Evolutionary conservation across 202 grass and related monocot species (phyloP).

Genomic region (Zoysia matrella): DNA sequence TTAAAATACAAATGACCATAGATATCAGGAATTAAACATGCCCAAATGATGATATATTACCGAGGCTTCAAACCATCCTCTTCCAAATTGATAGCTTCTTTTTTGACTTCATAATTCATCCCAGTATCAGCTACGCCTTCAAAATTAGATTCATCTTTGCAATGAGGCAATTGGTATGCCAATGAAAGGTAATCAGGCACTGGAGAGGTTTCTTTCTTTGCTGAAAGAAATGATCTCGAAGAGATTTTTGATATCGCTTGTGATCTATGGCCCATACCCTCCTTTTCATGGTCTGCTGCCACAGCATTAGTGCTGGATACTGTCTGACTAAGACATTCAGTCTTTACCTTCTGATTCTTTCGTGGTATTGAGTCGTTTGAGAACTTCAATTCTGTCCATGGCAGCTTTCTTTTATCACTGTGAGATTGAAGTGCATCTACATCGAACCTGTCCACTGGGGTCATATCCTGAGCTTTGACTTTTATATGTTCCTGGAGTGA

Average conservation of each 20-base stretch:
- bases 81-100: conserved; percentile 46
- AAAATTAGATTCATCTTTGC: conserved; percentile 29
- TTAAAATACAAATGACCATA: conserved; percentile 33
- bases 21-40: conserved; percentile 23
- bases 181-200: conserved; percentile 3
- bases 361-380: conserved; percentile 45
- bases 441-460: conserved; percentile 41
- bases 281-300: conserved; percentile 29
- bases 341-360: conserved; percentile 61
- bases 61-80: conserved; percentile 37
- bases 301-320: conserved; percentile 32
- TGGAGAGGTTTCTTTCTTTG: conserved; percentile 35
- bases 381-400: conserved; percentile 45
- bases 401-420: conserved; percentile 57
- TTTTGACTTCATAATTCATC: conserved; percentile 29
- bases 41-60: conserved; percentile 47
- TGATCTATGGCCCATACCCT: conserved; percentile 39
- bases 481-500: conserved; percentile 61
- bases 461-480: conserved; percentile 41
- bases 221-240: conserved; percentile 30
- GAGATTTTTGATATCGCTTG: conserved; percentile 36
- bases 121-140: conserved; percentile 28
- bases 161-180: conserved; percentile 17
- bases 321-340: conserved; percentile 22
- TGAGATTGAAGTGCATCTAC: conserved; percentile 32